These are phyloP conservation scores for Rhynchospora pubera DNA, from an alignment of 176 grass and related monocot genomes.

Conservation along the genomic window DNA sequence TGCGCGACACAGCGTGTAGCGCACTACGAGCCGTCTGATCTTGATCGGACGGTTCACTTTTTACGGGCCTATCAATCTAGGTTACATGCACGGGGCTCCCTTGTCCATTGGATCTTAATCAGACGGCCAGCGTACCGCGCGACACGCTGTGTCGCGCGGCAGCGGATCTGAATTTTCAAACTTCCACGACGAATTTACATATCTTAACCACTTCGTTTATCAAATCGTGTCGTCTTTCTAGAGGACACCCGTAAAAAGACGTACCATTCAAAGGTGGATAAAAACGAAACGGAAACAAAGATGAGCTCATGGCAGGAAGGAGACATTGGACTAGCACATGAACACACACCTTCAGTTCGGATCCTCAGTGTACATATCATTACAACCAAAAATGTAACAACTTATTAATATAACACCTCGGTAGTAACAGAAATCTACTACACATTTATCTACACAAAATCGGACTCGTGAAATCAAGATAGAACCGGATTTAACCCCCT, in stretches of 20 bases:
- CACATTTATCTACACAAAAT: background rate
- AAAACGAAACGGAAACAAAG: background rate
- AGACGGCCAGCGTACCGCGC: too few species aligned
- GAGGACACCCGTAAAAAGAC: background rate
- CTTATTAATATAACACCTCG: background rate
- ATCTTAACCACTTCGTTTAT: background rate
- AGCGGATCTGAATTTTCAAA: too few species aligned
- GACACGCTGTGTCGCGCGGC: too few species aligned
- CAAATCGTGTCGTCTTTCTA: background rate
- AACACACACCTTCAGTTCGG: background rate
- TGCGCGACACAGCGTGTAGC: too few species aligned
- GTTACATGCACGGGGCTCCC: too few species aligned
- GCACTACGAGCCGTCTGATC: too few species aligned
- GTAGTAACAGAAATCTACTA: background rate
- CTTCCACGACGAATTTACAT: background rate
- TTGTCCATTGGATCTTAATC: too few species aligned
- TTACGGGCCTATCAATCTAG: too few species aligned
- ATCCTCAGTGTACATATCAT: background rate
- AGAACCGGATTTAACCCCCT: background rate
- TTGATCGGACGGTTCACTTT: too few species aligned
- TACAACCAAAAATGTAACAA: background rate
- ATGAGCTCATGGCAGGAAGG: slow-evolving; percentile 8
- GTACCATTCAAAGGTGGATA: background rate
- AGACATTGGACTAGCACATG: slow-evolving; percentile 4
- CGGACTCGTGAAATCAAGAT: background rate